Base-by-base conservation (phyloP, 2,329 filamentous ascomycete species). In the Didymella exigua region DNA sequence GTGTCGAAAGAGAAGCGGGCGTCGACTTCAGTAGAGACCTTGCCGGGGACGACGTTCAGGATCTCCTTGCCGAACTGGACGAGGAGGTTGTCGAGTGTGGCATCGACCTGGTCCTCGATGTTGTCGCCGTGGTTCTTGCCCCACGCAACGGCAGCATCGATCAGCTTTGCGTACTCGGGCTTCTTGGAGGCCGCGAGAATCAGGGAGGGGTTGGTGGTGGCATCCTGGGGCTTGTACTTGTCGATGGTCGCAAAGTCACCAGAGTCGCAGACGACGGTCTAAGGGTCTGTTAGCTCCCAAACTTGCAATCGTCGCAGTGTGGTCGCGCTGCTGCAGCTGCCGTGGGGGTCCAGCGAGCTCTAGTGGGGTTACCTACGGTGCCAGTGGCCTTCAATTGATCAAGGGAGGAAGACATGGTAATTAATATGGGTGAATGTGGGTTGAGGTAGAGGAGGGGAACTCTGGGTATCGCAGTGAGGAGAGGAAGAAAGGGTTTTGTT, bases 181-280 rank as follows among this genome's bases (percentile, higher is more conserved):
- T 98, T 98, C 86, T 99, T 98, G 76, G 95, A 93, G 63, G 95
- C 95, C 68, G 93, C 93, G 76, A 99, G 89, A 80, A 99, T 98
- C 77, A 99, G 86, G 62, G 95, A 98, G 58, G 95, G 95, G 88
- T 99, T 99, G 83, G 95, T 99, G 78, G 95, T 99, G 75, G 95
- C 95, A 90, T 99, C 95, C 85, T 99, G 93, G 65, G 95, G 95
- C 88, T 96, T 96, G 88, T 99, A 99, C 85, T 98, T 97, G 84
- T 85, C 93, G 79, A 99, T 99, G 79, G 93, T 93, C 87, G 81
- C 77, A 67, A 79, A 78, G 75, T 82, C 89, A 88, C 93, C 95
- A 79, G 93, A 96, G 84, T 98, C 95, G 79, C 90, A 93, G 79
- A 98, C 95, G 75, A 98, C 95, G 64, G 91, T 89, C 91, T 95